Evolutionary conservation across 2,329 filamentous ascomycete species (phyloP), one percentile per base, ranked within the genome.

Genomic region (Microsporum ferrugineum): DNA sequence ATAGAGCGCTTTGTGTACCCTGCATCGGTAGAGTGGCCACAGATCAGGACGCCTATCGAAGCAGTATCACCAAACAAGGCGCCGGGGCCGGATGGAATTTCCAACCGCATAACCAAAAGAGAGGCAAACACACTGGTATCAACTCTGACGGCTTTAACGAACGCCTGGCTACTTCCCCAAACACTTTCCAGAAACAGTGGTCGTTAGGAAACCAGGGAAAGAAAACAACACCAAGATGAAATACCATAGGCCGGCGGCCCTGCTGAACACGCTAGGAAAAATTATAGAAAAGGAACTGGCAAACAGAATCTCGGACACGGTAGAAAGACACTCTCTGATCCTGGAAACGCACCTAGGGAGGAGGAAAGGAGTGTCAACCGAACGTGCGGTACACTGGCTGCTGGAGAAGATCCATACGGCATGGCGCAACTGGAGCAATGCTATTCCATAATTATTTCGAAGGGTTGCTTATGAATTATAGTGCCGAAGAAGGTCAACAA

Each of bases 51-150:
- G 33, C 62, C 67, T 17, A 65, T 70, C 2, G 61, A 60, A 23
- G 61, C 47, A 61, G 63, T 61, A 5, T 63, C 63, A n/a, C 63
- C 62, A 7, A 66, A 66, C 59, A 70, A 68, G 61, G 65, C 67
- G 1, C 65, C 64, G 58, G 68, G 66, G 39, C 41, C 61, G 3
- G 67, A 70, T 47, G 59, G 63, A 17, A 69, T 70, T 41, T 10
- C 61, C 27, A 57, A 57, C 29, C 14, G 29, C 14, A 57, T 60
- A 29, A 33, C 57, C 23, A 27, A 60, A 3, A 14, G 31, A 27
- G 34, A 36, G 17, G 14, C n/a, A n/a, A 34, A 57, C 17, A 43
- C 38, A 31, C 47, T 60, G 8, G 12, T 33, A 29, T 14, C 33
- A 34, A 45, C 23, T 29, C 51, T 60, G 5, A 6, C 17, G 1